Conservation (phyloP, 495 filamentous ascomycete genomes). For the Penicillium cataractarum region DNA sequence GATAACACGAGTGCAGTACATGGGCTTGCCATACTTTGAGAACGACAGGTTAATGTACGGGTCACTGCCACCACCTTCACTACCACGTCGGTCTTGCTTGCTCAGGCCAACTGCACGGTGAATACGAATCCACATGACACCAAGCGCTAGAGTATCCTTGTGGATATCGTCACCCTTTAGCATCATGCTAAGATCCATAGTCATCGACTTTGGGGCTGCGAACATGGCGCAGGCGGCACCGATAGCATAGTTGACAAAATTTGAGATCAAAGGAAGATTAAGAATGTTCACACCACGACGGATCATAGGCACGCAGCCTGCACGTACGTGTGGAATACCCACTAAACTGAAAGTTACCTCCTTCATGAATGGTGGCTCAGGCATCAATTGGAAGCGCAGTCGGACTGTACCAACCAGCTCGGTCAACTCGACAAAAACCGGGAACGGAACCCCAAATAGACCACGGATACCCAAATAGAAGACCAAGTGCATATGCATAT, state of each 20-base stretch:
- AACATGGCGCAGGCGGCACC: conserved; percentile 84
- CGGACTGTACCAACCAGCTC: conserved; percentile 86
- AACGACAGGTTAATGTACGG: conserved; percentile 80
- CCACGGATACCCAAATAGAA: conserved; percentile 83
- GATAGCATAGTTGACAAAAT: conserved; percentile 98
- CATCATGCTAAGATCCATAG: conserved; percentile 86
- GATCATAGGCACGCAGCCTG: conserved; percentile 90
- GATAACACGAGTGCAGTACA: conserved; percentile 96
- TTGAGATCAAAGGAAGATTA: conserved; percentile 89
- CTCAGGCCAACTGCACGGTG: conserved; percentile 83
- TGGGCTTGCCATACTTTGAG: conserved; percentile 93
- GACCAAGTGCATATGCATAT: conserved; percentile 96
- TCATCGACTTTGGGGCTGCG: conserved; percentile 95
- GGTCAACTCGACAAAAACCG: conserved; percentile 85
- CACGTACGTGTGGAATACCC: conserved; percentile 85
- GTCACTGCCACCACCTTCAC: conserved; percentile 86
- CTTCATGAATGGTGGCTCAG: conserved; percentile 88
- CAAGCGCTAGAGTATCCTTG: conserved; percentile 84
- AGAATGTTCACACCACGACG: conserved; percentile 87
- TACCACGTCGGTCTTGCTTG: conserved; percentile 87
- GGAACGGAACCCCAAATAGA: conserved; percentile 83
- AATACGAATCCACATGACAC: conserved; percentile 88
- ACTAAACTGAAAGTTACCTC: conserved; percentile 91
- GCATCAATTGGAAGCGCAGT: conserved; percentile 79
- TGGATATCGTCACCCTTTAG: conserved; percentile 86